These are phyloP conservation scores for Trichomonascaceae sp. DNA, from an alignment of 1,139 yeast genomes.

Conservation along the genomic window DNA sequence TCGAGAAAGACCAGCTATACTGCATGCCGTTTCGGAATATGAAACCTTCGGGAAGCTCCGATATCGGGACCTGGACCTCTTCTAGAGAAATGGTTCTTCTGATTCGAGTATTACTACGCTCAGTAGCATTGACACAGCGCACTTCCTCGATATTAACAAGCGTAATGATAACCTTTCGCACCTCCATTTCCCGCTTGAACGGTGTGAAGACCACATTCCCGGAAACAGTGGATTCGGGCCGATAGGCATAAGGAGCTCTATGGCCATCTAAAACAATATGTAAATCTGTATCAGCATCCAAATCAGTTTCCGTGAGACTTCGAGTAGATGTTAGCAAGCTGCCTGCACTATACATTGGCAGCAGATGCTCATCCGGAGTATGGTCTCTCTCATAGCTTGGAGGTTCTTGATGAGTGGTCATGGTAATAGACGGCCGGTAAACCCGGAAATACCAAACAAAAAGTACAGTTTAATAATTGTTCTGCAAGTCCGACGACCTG, in stretches of 20 bases:
- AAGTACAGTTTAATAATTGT: neutral
- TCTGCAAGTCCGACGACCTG: neutral
- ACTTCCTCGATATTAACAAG: constrained; percentile 3
- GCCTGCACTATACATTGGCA: neutral
- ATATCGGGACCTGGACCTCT: neutral
- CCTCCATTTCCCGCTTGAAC: neutral
- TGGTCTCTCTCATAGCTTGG: neutral
- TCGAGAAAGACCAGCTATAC: neutral
- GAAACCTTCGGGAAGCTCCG: neutral
- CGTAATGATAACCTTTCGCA: neutral
- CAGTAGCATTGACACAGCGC: neutral
- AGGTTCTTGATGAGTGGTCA: neutral
- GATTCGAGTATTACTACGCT: constrained; percentile 1
- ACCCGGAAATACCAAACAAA: neutral
- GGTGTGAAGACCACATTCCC: constrained; percentile 5
- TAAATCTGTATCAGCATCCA: neutral
- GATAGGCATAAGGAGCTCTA: neutral
- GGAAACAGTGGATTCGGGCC: neutral
- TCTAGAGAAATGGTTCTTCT: neutral
- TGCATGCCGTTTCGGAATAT: neutral
- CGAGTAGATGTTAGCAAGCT: neutral
- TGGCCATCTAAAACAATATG: neutral
- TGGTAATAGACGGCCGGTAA: neutral
- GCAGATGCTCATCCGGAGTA: neutral
- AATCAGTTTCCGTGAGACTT: neutral